phyloP scores from a whole-genome alignment of 805 yeast species.

The Candida awuae region DNA sequence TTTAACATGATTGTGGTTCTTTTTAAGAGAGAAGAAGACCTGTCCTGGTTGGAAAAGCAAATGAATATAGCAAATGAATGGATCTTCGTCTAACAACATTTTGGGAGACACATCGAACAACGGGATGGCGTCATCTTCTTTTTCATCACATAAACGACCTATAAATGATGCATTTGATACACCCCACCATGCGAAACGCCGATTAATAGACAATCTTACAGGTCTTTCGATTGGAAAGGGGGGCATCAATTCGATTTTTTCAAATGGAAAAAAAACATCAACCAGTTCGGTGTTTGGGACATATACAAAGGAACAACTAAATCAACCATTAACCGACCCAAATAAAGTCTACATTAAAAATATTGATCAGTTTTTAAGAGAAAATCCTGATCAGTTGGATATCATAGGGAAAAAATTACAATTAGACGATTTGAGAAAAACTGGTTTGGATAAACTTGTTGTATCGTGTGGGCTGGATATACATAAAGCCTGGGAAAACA shows the following conservation, averaged over 20 bases:
- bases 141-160: slow-evolving; percentile 6
- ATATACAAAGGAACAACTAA: slow-evolving; percentile 6
- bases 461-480: slow-evolving; percentile 11
- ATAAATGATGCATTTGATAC: slow-evolving; percentile 2
- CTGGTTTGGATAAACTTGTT: slow-evolving; percentile 12
- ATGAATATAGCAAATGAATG: too few relatives aligned
- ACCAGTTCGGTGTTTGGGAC: slow-evolving; percentile 10
- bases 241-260: too few relatives aligned
- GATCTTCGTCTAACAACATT: too few relatives aligned
- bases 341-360: slow-evolving; percentile 14
- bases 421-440: slow-evolving; percentile 9
- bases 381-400: slow-evolving; percentile 16
- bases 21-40: too few relatives aligned
- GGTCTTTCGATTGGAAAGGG: slow-evolving; percentile 4
- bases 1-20: too few relatives aligned
- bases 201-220: slow-evolving; percentile 10
- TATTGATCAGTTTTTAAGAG: slow-evolving; percentile 19
- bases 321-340: slow-evolving; percentile 8
- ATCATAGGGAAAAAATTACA: slow-evolving; percentile 9
- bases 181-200: slow-evolving; percentile 9
- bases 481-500: slow-evolving; percentile 11
- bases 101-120: too few relatives aligned
- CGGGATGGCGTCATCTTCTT: too few relatives aligned
- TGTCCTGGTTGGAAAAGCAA: too few relatives aligned
- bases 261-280: neutral